Base-by-base conservation (phyloP, 306 rosid species). In the Citrullus mucosospermus region DNA sequence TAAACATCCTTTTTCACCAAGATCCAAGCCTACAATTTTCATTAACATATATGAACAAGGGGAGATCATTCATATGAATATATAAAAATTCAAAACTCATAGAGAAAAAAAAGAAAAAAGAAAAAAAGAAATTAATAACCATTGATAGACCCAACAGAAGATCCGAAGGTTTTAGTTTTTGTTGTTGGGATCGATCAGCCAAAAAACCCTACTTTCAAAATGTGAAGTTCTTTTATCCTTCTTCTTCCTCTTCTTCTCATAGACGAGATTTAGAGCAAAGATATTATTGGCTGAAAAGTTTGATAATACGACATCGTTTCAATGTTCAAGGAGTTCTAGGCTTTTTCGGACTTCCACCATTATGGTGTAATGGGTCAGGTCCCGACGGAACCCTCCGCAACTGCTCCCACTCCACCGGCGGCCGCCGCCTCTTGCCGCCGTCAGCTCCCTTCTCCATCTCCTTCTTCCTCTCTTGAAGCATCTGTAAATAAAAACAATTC, bases 281-380 rank as follows among this genome's bases (percentile, higher is more conserved):
- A 9, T 44, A 44, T 9, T 3, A 44, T 2, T 25, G 28, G 61
- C 30, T 56, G 61, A 56, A 56, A 56, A 56, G 30, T 20, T 20
- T 4, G 6, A 36, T 11, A n/a, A 16, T 2, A 63, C 70, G 70
- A 32, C 70, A 63, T 4, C 44, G 70, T 67, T 67, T 67, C 20
- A 8, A 36, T 38, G 56, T 25, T 59, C 30, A 72, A 25, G 77
- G 77, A 72, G 77, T 50, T 72, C 58, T 25, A 16, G 77, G 77
- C 58, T 72, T 72, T 7, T 72, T 72, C 2, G 57, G 77, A 41
- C 22, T 72, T 48, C 58, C 77, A 2, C 77, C 77, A 30, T 50
- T 72, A 12, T 72, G 77, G 39, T 72, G 77, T 10, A 72, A 72
- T 25, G 77, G 77, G 77, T 72, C 77, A 30, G 77, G 77, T 2